A percentile compares a stretch with the other conserved stretches of the same genome.
Conservation (phyloP, 1,139 yeast genomes). For the Sugiyamaella grinbergsii region DNA sequence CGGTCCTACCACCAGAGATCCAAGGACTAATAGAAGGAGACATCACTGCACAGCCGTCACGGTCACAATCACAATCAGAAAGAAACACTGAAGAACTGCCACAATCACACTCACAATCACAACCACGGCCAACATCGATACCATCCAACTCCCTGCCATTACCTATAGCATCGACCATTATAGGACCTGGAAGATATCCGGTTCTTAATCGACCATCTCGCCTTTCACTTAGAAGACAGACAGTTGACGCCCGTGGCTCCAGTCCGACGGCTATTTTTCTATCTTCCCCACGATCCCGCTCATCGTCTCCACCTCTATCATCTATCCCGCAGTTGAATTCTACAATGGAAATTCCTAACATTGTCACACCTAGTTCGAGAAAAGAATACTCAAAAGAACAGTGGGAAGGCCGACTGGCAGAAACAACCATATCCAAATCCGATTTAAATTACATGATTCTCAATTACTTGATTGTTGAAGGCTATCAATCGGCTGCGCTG, state of each 20-base stretch:
- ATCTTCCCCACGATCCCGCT: neutral
- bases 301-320: neutral
- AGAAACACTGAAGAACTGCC: neutral
- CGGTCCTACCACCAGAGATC: too few relatives aligned
- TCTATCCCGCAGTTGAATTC: neutral
- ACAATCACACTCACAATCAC: neutral
- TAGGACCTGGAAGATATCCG: slow-evolving; percentile 3
- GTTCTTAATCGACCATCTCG: too few relatives aligned
- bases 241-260: too few relatives aligned
- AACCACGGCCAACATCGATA: too few relatives aligned
- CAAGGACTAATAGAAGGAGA: too few relatives aligned
- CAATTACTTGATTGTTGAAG: slow-evolving; percentile 46
- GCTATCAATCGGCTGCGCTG: slow-evolving; percentile 44
- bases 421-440: slow-evolving; percentile 32
- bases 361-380: slow-evolving; percentile 10
- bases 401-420: slow-evolving; percentile 35
- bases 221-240: too few relatives aligned
- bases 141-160: slow-evolving; percentile 9
- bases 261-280: neutral
- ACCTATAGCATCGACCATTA: slow-evolving; percentile 10
- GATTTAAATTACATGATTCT: slow-evolving; percentile 43
- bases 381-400: slow-evolving; percentile 32
- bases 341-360: slow-evolving; percentile 17
- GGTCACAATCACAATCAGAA: neutral
- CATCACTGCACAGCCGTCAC: too few relatives aligned